Evolutionary conservation across 2,329 filamentous ascomycete species (phyloP), one percentile per base, ranked within the genome.

Genomic region (Cordyceps tenuipes): DNA sequence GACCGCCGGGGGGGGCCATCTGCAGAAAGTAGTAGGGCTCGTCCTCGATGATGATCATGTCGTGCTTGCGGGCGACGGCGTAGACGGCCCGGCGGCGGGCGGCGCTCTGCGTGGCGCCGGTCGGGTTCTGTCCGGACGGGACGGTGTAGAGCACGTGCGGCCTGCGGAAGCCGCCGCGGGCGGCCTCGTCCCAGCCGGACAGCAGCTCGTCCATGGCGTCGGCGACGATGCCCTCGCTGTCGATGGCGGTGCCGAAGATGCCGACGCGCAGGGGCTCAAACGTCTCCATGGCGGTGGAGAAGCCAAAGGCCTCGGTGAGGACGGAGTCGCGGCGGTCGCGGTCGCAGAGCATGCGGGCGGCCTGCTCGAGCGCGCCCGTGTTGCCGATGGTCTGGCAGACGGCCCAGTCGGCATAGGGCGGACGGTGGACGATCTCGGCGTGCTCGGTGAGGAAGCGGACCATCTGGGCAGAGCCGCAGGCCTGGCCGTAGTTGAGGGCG

Each of bases 1-100:
- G 74, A 15, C 82, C 80, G 15, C 82, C 80, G 73, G 91, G 93
- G 0, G 87, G 84, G 66, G 89, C 84, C 88, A 91, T 90, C 73
- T 96, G 92, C 41, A 96, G 79, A 76, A 93, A 96, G 75, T 95
- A 96, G 76, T 96, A 96, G 1, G 92, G 92, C 71, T 96, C 92
- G 70, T 96, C 92, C 76, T 97, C 92, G 66, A 96, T 77, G 69
- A 97, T 92, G 75, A 84, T 88, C 46, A 96, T 69, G 69, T 96
- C 89, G 72, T 96, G 90, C 75, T 90, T 91, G 70, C 88, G 87
- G 36, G 87, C 89, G 15, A 96, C 81, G 41, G 78, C 78, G 74
- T 96, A 96, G 50, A 96, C 79, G 23, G 84, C 88, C 64, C 79
- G 79, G 57, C 91, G 80, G 60, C 92, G 80, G 69, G 85, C 77